Evolutionary conservation across 352 stramenopile species (phyloP), one percentile per base, ranked within the genome.

Genomic region (Phytophthora fragariaefolia): DNA sequence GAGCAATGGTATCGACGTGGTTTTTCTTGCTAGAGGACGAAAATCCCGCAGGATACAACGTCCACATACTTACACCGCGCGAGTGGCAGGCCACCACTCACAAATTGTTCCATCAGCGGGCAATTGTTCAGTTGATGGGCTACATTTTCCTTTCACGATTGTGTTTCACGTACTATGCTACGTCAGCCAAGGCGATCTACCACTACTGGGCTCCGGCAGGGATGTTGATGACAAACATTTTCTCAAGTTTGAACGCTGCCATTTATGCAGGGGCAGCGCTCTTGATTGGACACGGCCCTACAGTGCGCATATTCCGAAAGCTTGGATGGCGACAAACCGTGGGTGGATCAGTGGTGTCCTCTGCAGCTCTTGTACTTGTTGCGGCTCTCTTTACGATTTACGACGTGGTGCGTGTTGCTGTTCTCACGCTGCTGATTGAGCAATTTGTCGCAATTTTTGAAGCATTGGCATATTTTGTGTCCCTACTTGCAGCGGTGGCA

Each of bases 81-180:
- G 66, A 72, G n/a, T 69, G 62, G 27, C 59, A 63, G 9, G 17
- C 53, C 2, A 50, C 49, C 17, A 51, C 87, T 2, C 79, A 73
- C 64, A 72, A 74, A 23, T 61, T 82, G 26, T 49, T 75, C 13
- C 76, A 85, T 42, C 71, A 73, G 3, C 74, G 72, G 15, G 70
- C 68, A 3, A 80, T 85, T 17, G 69, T 80, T 34, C 79, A 85
- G 26, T 22, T 77, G 1, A 60, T 82, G 18, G 20, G 64, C 6
- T 88, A 79, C 50, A 66, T 75, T 6, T 87, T 90, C 30, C 22
- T 87, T 22, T 73, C 68, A 9, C 68, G 71, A 28, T 49, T 93
- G 20, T 91, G 71, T 54, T 86, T 79, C 52, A 77, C 67, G 17
- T 89, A 89, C 72, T 90, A 92, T 63, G 74, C 74, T 22, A 83